phyloP scores from a whole-genome alignment of 371 early-diverging fungal species.

The Coemansia sp. region DNA sequence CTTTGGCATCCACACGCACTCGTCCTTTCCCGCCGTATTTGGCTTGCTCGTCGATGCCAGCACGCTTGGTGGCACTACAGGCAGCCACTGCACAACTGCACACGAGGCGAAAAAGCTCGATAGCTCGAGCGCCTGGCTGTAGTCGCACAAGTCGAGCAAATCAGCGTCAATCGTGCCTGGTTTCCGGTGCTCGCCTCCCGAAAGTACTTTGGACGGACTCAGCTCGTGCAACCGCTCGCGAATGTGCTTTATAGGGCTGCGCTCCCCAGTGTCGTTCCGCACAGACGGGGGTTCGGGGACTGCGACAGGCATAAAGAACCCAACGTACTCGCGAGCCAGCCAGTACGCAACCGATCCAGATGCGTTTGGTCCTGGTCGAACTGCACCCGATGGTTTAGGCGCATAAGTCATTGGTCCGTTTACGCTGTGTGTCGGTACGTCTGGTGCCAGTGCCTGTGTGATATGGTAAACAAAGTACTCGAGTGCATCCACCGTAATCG shows the following conservation, averaged over 20 bases:
- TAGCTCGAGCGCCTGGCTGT: slow-evolving; percentile 18
- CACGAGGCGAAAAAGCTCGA: slow-evolving; percentile 24
- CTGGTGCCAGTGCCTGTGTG: slow-evolving; percentile 33
- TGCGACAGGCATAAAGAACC: slow-evolving; percentile 34
- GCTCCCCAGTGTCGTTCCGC: slow-evolving; percentile 8
- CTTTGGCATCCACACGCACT: slow-evolving; percentile 32
- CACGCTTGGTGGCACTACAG: slow-evolving; percentile 12
- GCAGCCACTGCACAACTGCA: slow-evolving; percentile 35
- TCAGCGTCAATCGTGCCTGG: slow-evolving; percentile 16
- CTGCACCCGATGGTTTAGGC: neutral
- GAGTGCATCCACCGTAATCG: slow-evolving; percentile 19
- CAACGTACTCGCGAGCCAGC: slow-evolving; percentile 33
- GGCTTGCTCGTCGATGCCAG: neutral
- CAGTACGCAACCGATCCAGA: slow-evolving; percentile 8
- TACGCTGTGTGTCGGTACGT: slow-evolving; percentile 4
- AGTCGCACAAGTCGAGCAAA: slow-evolving; percentile 25
- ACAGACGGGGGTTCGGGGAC: slow-evolving; percentile 20
- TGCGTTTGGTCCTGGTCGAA: slow-evolving; percentile 12
- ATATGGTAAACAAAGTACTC: slow-evolving; percentile 37
- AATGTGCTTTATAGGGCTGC: slow-evolving; percentile 28
- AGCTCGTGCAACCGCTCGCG: slow-evolving; percentile 29
- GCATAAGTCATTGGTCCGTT: neutral
- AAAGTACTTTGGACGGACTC: slow-evolving; percentile 9
- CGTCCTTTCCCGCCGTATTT: neutral
- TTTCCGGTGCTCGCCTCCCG: neutral